Percentiles rank a stretch among this genome's conserved stretches.
phyloP scores from a whole-genome alignment of 2,329 filamentous ascomycete genomes.

The Diaporthe sp. region DNA sequence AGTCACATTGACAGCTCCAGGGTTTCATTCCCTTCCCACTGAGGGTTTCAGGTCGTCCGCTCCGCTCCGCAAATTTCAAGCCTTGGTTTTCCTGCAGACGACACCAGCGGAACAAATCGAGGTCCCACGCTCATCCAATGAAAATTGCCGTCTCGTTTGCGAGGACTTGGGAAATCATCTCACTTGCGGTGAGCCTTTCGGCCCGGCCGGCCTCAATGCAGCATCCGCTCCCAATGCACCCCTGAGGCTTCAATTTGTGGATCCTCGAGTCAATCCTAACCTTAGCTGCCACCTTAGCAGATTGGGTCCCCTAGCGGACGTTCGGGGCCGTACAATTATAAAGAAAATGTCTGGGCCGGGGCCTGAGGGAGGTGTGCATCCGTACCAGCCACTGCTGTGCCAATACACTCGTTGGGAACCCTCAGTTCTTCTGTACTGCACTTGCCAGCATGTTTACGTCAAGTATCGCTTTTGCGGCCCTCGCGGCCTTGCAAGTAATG shows the following conservation, averaged over 20 bases:
- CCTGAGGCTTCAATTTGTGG: background rate
- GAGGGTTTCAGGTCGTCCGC: conserved; percentile 1
- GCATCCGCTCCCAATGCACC: background rate
- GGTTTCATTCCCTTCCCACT: background rate
- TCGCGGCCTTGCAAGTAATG: background rate
- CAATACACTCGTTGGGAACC: background rate
- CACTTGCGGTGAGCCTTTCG: conserved; percentile 3
- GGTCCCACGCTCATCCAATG: background rate
- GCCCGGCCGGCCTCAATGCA: background rate
- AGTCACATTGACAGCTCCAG: background rate
- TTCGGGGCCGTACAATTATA: background rate
- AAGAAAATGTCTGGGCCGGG: background rate
- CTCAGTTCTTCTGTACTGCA: background rate
- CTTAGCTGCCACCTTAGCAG: background rate
- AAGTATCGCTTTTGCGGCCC: background rate
- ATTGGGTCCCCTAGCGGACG: background rate
- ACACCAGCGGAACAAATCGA: background rate
- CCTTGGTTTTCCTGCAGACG: background rate
- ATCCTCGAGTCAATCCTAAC: background rate
- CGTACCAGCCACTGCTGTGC: background rate
- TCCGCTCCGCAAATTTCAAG: background rate
- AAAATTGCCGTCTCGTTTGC: background rate
- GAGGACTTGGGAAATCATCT: background rate
- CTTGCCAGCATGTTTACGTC: background rate
- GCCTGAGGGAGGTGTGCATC: background rate